These are phyloP conservation scores for Naegleria lovaniensis DNA, from an alignment of 208 protist species.

Conservation along the genomic window DNA sequence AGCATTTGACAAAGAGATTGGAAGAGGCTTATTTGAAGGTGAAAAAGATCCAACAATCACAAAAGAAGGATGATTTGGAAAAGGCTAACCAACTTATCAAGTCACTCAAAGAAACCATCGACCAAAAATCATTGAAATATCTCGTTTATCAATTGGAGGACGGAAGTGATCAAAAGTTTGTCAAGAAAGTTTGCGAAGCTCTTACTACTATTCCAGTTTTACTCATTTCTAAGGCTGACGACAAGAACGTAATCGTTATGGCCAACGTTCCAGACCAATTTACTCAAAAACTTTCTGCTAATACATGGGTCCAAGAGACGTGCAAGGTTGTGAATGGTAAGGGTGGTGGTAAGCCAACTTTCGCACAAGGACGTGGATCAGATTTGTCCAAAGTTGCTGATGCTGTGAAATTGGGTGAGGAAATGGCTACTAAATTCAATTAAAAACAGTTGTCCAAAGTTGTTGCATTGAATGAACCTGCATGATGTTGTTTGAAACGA, in stretches of 20 bases:
- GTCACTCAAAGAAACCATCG: neutral
- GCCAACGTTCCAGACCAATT: neutral
- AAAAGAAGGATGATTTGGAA: neutral
- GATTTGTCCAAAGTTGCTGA: constrained; percentile 3
- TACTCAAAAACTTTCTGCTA: neutral
- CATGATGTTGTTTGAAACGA: too few species aligned
- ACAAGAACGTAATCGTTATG: neutral
- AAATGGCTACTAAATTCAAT: neutral
- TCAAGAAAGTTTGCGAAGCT: neutral
- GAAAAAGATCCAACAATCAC: neutral
- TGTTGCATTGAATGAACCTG: too few species aligned
- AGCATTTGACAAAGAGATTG: neutral
- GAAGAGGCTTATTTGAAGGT: neutral
- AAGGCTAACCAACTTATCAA: neutral
- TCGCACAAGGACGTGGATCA: neutral
- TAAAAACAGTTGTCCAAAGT: too few species aligned
- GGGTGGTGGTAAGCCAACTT: constrained; percentile 16
- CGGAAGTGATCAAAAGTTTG: neutral
- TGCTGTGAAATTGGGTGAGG: neutral
- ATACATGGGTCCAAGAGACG: neutral
- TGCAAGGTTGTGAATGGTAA: neutral
- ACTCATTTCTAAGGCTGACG: neutral
- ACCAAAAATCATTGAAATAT: neutral
- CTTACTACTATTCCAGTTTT: neutral
- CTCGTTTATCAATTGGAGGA: neutral